Evolutionary conservation across 2,329 filamentous ascomycete species (phyloP).

Genomic region (Tolypocladium endophyticum): DNA sequence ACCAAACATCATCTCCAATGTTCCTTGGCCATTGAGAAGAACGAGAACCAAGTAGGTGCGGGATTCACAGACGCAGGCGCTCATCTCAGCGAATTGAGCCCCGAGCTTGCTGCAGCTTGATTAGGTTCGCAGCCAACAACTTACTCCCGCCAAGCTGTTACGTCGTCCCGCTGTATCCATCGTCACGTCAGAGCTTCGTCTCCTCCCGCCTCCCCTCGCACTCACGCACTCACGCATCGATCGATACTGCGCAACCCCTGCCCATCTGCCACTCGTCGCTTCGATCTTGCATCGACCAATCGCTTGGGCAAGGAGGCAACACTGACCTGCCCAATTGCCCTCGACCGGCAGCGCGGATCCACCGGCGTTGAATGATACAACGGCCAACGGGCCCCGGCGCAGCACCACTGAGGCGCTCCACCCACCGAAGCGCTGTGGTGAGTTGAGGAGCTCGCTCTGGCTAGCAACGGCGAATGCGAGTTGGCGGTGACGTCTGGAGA

Average conservation of each 20-base stretch:
- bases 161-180: not conserved
- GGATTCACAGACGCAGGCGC: not conserved
- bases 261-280: not conserved
- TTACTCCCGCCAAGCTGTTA: not conserved
- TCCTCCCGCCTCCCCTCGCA: not conserved
- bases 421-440: not conserved
- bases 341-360: not conserved
- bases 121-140: not conserved
- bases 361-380: not conserved
- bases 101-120: not conserved
- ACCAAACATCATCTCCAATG: not conserved
- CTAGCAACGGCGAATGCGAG: not conserved
- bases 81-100: not conserved
- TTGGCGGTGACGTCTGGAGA: not conserved
- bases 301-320: not conserved
- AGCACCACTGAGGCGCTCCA: no score
- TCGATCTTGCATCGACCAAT: slow-evolving; percentile 1
- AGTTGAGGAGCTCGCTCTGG: not conserved
- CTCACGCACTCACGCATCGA: not conserved
- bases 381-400: not conserved
- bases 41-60: not conserved
- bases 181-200: not conserved
- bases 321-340: not conserved
- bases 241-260: not conserved
- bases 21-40: not conserved